phyloP scores from a whole-genome alignment of 495 filamentous ascomycete genomes.

The Cercophora sp. region DNA sequence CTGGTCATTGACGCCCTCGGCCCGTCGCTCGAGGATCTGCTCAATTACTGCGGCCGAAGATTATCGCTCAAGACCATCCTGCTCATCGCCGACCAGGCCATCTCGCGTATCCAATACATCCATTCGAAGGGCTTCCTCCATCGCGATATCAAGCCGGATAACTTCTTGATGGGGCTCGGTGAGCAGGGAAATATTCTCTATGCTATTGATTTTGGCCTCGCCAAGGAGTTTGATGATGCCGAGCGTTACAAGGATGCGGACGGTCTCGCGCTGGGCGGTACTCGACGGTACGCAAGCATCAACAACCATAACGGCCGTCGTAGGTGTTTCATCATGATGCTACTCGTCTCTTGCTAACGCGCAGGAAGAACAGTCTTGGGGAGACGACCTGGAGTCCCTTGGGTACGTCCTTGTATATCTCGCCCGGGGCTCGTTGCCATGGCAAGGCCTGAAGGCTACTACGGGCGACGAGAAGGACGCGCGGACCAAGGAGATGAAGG shows the following conservation, averaged over 20 bases:
- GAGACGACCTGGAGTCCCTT: constrained; percentile 99
- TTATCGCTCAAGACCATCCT: constrained; percentile 99
- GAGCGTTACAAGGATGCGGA: constrained; percentile 99
- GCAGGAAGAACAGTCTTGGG: constrained; percentile 99
- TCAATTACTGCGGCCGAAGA: constrained; percentile 99
- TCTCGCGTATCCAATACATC: constrained; percentile 99
- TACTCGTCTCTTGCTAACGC: too few relatives aligned
- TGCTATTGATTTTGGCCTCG: constrained; percentile 98
- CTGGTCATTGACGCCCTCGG: constrained; percentile 99
- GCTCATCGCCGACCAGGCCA: constrained; percentile 95
- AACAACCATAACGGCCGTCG: constrained; percentile 94
- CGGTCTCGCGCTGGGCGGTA: constrained; percentile 99
- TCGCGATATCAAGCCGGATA: constrained; percentile 99
- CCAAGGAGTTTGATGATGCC: constrained; percentile 99
- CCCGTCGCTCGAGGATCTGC: constrained; percentile 97
- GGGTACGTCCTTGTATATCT: constrained; percentile 99
- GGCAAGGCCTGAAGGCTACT: constrained; percentile 99
- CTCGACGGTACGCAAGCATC: constrained; percentile 97
- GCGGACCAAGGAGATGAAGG: constrained; percentile 99
- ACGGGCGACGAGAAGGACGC: constrained; percentile 99
- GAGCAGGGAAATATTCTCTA: constrained; percentile 99
- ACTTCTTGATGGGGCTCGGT: constrained; percentile 99
- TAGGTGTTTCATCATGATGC: too few relatives aligned
- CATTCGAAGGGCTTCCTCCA: constrained; percentile 99
- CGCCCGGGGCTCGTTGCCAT: constrained; percentile 97